Evolutionary conservation across 2,329 filamentous ascomycete genomes (phyloP), one percentile per base, ranked within the genome.

Genomic region (Aspergillus sp.): DNA sequence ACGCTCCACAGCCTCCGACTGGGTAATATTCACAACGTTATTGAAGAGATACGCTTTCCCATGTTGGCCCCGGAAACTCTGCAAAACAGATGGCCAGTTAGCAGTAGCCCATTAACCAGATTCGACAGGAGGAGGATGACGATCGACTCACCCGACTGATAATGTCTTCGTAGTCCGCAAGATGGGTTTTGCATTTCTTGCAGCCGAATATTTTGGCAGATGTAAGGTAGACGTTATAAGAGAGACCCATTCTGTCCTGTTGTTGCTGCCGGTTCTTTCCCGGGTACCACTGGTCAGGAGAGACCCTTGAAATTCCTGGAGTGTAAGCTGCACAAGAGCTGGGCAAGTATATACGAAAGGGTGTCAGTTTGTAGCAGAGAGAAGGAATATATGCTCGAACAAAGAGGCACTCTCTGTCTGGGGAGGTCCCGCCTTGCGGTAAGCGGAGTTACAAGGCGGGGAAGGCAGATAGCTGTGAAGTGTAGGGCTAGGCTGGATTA

Each of bases 51-150:
- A 99, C 56, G 95, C 95, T 79, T 98, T 98, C 73, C 95, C 95
- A 76, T 98, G 93, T 76, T 98, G 93, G 70, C 95, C 95, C 62
- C 95, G 91, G 81, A 99, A 99, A 79, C 96, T 97, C 92, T 98
- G 74, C 21, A 17, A 40, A 33, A 19, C 7, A 15, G 52, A 47
- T 12, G 15, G 21, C 14, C 23, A 35, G 51, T 62, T 25, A 59
- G 59, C 54, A 35, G 35, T 40, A 48, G 50, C 25, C 25, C 35
- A 5, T 35, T 2, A 19, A 23, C 5, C 17, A 25, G 31, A 15
- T 6, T 15, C 7, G 19, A 17, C 15, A 15, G 8, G 3, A 11
- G 15, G n/a, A 21, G 21, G 19, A 21, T 27, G 23, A n/a, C n/a
- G 4, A 61, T 43, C 21, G 21, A 77, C 88, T 70, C 80, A 98